Percentiles rank a stretch among this genome's conserved stretches.
Evolutionary conservation across 768 basidiomycete species (phyloP).

Genomic region (Naganishia onofrii): DNA sequence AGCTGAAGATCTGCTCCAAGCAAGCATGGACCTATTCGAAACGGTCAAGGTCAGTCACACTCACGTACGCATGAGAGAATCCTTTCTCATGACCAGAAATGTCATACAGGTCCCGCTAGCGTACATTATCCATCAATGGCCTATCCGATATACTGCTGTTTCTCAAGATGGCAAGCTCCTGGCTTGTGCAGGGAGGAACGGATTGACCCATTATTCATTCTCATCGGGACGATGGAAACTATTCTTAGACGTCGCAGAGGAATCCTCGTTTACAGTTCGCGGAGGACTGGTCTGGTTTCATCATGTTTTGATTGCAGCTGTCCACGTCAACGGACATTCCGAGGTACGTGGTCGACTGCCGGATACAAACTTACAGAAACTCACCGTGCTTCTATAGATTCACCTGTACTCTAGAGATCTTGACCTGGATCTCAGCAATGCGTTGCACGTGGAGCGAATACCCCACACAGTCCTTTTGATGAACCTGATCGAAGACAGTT

Average conservation of each 20-base stretch:
- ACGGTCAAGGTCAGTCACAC: slow-evolving; percentile 69
- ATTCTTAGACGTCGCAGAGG: slow-evolving; percentile 76
- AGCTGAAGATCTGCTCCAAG: slow-evolving; percentile 95
- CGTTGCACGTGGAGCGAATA: slow-evolving; percentile 75
- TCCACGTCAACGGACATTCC: slow-evolving; percentile 65
- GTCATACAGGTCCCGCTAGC: slow-evolving; percentile 69
- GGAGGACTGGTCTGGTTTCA: slow-evolving; percentile 97
- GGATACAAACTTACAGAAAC: neutral
- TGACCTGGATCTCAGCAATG: slow-evolving; percentile 76
- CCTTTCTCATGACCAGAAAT: neutral
- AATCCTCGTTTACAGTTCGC: slow-evolving; percentile 78
- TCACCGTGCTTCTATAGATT: slow-evolving; percentile 59
- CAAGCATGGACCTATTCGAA: slow-evolving; percentile 97
- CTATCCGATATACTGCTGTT: slow-evolving; percentile 84
- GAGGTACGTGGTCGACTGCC: slow-evolving; percentile 62
- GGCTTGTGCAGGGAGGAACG: slow-evolving; percentile 85
- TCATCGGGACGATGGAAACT: slow-evolving; percentile 93
- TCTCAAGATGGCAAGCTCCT: slow-evolving; percentile 86
- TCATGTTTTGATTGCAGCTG: slow-evolving; percentile 85
- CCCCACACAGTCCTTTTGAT: slow-evolving; percentile 76
- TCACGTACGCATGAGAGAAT: slow-evolving; percentile 12
- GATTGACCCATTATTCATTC: slow-evolving; percentile 89
- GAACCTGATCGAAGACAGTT: slow-evolving; percentile 88
- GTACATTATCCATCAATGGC: slow-evolving; percentile 91
- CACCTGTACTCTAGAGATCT: slow-evolving; percentile 90